Conservation (phyloP, 495 filamentous ascomycete genomes). For the Jackrogersella multiformis region DNA sequence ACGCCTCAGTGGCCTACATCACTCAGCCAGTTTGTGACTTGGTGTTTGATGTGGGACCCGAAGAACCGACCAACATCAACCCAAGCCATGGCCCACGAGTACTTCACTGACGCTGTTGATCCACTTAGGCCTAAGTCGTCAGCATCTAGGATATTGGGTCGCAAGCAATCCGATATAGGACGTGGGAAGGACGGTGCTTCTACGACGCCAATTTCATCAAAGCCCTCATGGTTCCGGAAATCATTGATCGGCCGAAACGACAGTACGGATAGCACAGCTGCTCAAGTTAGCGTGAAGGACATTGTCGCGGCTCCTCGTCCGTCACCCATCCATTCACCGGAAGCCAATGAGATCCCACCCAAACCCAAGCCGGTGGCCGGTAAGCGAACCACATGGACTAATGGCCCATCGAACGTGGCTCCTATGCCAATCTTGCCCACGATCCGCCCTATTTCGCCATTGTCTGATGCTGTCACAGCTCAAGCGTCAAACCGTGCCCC, state of each 20-base stretch:
- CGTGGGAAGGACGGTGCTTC: conserved; percentile 73
- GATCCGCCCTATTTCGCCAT: conserved; percentile 91
- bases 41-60: conserved; percentile 99
- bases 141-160: conserved; percentile 80
- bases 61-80: conserved; percentile 92
- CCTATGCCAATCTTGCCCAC: conserved; percentile 98
- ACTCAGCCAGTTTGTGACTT: conserved; percentile 91
- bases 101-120: conserved; percentile 94
- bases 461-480: conserved; percentile 91
- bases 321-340: conserved; percentile 67
- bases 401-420: conserved; percentile 79
- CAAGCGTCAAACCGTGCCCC: conserved; percentile 70
- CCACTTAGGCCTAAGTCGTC: conserved; percentile 92
- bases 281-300: conserved; percentile 35
- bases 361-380: conserved; percentile 69
- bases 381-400: conserved; percentile 91
- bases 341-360: conserved; percentile 57
- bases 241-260: conserved; percentile 79
- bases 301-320: conserved; percentile 57
- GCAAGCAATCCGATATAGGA: conserved; percentile 85
- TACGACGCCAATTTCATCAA: conserved; percentile 73
- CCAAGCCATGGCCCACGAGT: conserved; percentile 92
- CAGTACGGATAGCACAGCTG: conserved; percentile 50
- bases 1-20: conserved; percentile 90
- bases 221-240: conserved; percentile 95